Evolutionary conservation across 441 rosid species (phyloP).

Genomic region (Pelargonium citronellum): DNA sequence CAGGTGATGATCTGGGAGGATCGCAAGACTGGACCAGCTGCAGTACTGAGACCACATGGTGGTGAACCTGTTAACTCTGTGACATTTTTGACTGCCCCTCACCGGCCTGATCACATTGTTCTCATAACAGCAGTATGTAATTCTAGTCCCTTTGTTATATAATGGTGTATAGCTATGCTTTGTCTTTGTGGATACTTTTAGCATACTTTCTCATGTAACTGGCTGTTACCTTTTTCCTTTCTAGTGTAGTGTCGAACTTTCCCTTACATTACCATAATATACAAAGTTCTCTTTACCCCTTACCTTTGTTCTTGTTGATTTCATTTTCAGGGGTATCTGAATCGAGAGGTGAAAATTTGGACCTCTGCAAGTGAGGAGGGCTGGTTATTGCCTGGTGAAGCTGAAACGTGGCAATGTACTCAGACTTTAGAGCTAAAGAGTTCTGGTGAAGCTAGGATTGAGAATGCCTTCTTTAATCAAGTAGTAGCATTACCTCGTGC

Average conservation of each 20-base stretch:
- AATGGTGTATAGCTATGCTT: background rate
- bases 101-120: conserved; percentile 75
- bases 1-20: conserved; percentile 97
- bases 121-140: conserved; percentile 70
- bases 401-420: conserved; percentile 69
- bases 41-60: conserved; percentile 70
- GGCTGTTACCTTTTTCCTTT: background rate
- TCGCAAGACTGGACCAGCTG: conserved; percentile 57
- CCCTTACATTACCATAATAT: background rate
- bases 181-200: background rate
- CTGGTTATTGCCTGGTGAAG: conserved; percentile 68
- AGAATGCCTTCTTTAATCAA: conserved; percentile 81
- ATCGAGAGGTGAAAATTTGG: conserved; percentile 87
- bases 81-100: conserved; percentile 63
- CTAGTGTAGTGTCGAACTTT: background rate
- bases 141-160: conserved; percentile 16
- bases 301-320: conserved; percentile 10
- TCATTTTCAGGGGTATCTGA: conserved; percentile 60
- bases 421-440: conserved; percentile 74
- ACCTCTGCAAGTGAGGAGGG: conserved; percentile 70
- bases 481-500: conserved; percentile 64
- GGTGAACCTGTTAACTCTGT: conserved; percentile 77
- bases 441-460: conserved; percentile 50
- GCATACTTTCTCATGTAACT: conserved; percentile 3
- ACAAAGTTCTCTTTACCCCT: background rate